Percentiles rank a stretch among this genome's conserved stretches.
These are phyloP conservation scores for Trichophyton benhamiae DNA, from an alignment of 2,329 filamentous ascomycete species.

Conservation along the genomic window DNA sequence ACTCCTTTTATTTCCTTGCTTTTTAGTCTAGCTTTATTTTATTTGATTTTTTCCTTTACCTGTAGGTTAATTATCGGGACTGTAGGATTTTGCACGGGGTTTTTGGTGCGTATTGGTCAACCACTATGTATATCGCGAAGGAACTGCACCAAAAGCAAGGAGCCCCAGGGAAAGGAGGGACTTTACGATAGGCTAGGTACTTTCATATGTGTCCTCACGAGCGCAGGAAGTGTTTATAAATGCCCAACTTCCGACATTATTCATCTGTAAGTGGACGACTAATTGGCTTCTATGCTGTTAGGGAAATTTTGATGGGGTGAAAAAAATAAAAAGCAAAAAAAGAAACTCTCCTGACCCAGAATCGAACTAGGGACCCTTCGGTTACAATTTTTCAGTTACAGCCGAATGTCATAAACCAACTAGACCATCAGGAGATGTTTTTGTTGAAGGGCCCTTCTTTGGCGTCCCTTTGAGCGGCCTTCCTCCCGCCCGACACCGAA, in stretches of 20 bases:
- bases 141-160: background rate
- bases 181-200: background rate
- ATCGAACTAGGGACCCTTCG: conserved; percentile 9
- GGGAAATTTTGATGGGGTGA: background rate
- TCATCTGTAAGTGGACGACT: too few species aligned
- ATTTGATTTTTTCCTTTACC: background rate
- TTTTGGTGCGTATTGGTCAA: background rate
- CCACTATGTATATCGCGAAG: background rate
- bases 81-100: background rate
- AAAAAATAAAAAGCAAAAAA: conserved; percentile 6
- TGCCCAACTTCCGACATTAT: background rate
- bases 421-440: conserved; percentile 6
- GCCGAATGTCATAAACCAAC: conserved; percentile 6
- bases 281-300: too few species aligned
- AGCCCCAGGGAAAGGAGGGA: background rate
- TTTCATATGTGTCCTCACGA: background rate
- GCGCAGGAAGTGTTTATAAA: background rate
- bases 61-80: background rate
- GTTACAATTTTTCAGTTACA: conserved; percentile 5
- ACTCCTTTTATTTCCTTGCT: background rate
- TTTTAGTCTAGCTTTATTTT: background rate
- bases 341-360: conserved; percentile 10
- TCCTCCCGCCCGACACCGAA: background rate
- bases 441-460: background rate
- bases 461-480: background rate